Evolutionary conservation across 768 basidiomycete genomes (phyloP).

Genomic region (Dacryopinax spathularia): DNA sequence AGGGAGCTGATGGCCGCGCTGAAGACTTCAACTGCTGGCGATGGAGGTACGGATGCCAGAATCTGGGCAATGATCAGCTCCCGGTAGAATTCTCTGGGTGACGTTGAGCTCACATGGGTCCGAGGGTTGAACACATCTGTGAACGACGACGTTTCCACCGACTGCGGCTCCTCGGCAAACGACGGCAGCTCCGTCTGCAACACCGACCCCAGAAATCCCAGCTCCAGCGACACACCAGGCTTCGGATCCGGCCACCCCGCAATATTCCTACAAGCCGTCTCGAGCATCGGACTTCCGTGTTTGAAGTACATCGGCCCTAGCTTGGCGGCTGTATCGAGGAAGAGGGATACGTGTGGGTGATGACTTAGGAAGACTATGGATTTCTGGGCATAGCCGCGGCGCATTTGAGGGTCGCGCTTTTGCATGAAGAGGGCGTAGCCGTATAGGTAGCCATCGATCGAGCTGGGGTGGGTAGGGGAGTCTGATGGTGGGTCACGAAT

Average conservation of each 20-base stretch:
- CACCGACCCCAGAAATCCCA: slow-evolving; percentile 72
- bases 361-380: slow-evolving; percentile 72
- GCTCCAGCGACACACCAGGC: slow-evolving; percentile 51
- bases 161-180: slow-evolving; percentile 55
- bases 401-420: slow-evolving; percentile 44
- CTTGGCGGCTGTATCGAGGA: slow-evolving; percentile 46
- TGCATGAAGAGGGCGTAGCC: slow-evolving; percentile 70
- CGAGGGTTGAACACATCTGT: slow-evolving; percentile 39
- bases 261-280: slow-evolving; percentile 74
- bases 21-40: slow-evolving; percentile 23
- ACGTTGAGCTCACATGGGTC: slow-evolving; percentile 30
- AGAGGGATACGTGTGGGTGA: slow-evolving; percentile 69
- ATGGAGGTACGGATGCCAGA: slow-evolving; percentile 47
- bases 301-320: slow-evolving; percentile 61
- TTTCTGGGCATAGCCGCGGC: slow-evolving; percentile 71
- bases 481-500: slow-evolving; percentile 34
- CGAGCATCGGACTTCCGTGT: slow-evolving; percentile 68
- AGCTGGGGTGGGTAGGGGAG: slow-evolving; percentile 21
- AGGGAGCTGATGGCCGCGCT: slow-evolving; percentile 26
- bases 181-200: slow-evolving; percentile 59
- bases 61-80: slow-evolving; percentile 33
- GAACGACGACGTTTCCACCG: slow-evolving; percentile 40
- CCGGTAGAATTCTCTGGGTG: not conserved
- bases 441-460: slow-evolving; percentile 55
- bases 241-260: slow-evolving; percentile 67